Evolutionary conservation across 768 basidiomycete species (phyloP), one percentile per base, ranked within the genome.

Genomic region (Hericium rajendrae): DNA sequence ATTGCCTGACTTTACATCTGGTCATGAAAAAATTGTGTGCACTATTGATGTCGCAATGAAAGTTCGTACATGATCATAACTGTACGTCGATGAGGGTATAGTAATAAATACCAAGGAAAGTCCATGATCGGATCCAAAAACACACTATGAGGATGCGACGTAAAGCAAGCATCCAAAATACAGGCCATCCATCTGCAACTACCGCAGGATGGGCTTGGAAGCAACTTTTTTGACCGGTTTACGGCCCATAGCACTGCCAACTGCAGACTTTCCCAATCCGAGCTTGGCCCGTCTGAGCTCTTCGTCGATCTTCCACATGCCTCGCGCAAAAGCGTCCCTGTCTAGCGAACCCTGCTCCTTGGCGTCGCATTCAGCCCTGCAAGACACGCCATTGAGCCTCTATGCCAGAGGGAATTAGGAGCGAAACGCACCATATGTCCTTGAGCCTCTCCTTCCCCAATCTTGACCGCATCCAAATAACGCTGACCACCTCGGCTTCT

Each of bases 221-320:
- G 20, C 43, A 15, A 46, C 11, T 20, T 20, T 16, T 16, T 15
- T 46, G 43, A 46, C 43, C n/a, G 11, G 43, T 6, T 46, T 46
- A n/a, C 43, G 43, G 16, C n/a, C 8, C 43, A 20, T 20, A 15
- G 15, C 43, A n/a, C 8, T 46, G n/a, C n/a, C 16, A 8, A 20
- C 15, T 16, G n/a, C 16, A 3, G 20, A 16, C 8, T 20, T 16
- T 6, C 43, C 43, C 8, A 46, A 16, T 8, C 43, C 49, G n/a
- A 50, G 20, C 11, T 83, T 79, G 3, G 77, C 74, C 26, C 79
- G 77, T 16, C 84, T 72, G 15, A 90, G 78, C 59, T 88, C 87
- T 66, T 87, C 86, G 65, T 90, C 88, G 26, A 90, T 85, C 38
- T 81, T 77, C 84, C 85, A 86, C 85, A 88, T 88, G 54, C 86